Conservation (phyloP, 352 stramenopile genomes). For the Achlya hypogyna region DNA sequence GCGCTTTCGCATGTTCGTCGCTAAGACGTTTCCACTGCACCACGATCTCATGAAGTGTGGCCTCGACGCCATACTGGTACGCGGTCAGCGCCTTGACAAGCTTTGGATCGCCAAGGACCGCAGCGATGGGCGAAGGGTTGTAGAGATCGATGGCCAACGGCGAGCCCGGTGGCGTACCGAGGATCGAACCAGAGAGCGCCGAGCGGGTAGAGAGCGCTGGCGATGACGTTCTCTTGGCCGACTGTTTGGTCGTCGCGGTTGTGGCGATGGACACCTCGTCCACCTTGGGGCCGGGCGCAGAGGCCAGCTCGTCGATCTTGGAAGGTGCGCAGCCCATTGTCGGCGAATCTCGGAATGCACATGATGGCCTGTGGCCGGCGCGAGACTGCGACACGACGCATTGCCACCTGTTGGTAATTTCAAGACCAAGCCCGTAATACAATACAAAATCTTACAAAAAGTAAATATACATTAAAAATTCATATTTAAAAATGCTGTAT, state of each 20-base stretch:
- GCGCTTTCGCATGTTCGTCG: neutral
- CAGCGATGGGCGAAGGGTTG: neutral
- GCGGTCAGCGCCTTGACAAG: neutral
- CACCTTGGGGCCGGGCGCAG: neutral
- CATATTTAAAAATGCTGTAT: neutral
- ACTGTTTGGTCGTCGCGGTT: neutral
- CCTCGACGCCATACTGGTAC: constrained; percentile 4
- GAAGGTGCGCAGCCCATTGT: neutral
- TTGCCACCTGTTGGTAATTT: neutral
- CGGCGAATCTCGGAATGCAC: neutral
- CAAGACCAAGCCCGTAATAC: neutral
- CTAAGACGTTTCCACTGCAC: neutral
- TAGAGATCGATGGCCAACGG: neutral
- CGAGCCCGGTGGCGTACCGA: neutral
- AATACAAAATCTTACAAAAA: neutral
- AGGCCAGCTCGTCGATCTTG: neutral
- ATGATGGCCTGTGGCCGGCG: neutral
- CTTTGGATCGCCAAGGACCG: neutral
- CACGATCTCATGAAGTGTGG: neutral
- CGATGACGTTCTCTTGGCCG: neutral
- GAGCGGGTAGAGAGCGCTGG: neutral
- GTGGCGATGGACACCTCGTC: neutral
- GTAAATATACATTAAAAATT: neutral
- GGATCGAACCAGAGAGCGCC: neutral
- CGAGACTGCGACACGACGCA: neutral